Conservation (phyloP, 2,329 filamentous ascomycete species). For the Xylariaceae sp. region DNA sequence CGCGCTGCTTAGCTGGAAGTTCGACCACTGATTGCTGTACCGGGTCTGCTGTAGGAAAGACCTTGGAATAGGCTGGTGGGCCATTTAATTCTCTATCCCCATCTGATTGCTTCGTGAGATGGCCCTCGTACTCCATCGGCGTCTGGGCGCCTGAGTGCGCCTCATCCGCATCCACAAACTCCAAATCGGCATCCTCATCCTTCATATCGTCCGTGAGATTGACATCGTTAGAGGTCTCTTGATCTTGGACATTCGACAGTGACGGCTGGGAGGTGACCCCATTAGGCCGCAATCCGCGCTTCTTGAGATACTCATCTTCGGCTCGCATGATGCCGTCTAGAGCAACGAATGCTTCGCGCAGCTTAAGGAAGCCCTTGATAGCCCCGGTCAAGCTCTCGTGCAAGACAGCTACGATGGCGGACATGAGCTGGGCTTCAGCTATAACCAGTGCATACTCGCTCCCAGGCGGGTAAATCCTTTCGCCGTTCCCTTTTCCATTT, state of each 20-base stretch:
- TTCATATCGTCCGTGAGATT: neutral
- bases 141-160: slow-evolving; percentile 39
- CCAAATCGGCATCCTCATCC: slow-evolving; percentile 34
- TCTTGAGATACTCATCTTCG: slow-evolving; percentile 56
- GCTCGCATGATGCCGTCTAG: slow-evolving; percentile 74
- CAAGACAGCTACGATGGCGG: slow-evolving; percentile 79
- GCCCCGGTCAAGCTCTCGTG: slow-evolving; percentile 92
- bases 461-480: slow-evolving; percentile 69
- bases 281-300: slow-evolving; percentile 25
- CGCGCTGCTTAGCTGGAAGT: slow-evolving; percentile 1
- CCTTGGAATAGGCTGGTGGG: slow-evolving; percentile 15
- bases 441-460: slow-evolving; percentile 83
- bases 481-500: slow-evolving; percentile 14
- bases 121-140: slow-evolving; percentile 42
- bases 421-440: slow-evolving; percentile 84
- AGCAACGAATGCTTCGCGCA: slow-evolving; percentile 82
- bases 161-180: slow-evolving; percentile 56
- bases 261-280: slow-evolving; percentile 9
- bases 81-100: slow-evolving; percentile 24
- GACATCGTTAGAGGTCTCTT: neutral
- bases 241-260: neutral
- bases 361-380: slow-evolving; percentile 86
- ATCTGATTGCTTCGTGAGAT: slow-evolving; percentile 31
- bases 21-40: too few relatives aligned
- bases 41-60: slow-evolving; percentile 3